phyloP scores from a whole-genome alignment of 495 filamentous ascomycete species.

The Penicillium ochrochloron region DNA sequence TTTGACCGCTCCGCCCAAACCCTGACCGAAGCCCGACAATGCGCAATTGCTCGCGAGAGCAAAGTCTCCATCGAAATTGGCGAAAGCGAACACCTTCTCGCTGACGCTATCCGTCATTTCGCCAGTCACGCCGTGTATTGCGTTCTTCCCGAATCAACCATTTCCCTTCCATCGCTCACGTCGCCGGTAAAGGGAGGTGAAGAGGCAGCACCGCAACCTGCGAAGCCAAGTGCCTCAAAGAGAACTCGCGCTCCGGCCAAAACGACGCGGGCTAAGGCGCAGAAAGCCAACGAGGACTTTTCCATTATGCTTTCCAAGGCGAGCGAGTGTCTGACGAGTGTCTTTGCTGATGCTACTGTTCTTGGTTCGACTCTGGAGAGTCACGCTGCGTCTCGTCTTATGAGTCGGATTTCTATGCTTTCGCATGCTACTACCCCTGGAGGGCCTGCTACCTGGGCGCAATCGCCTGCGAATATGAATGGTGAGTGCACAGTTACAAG shows the following conservation, averaged over 20 bases:
- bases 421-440: conserved; percentile 47
- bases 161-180: conserved; percentile 73
- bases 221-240: conserved; percentile 33
- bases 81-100: conserved; percentile 54
- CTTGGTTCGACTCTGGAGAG: conserved; percentile 53
- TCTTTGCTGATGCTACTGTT: conserved; percentile 44
- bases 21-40: conserved; percentile 41
- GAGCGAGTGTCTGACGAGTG: conserved; percentile 41
- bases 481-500: conserved; percentile 28
- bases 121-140: conserved; percentile 82
- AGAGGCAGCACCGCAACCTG: conserved; percentile 20
- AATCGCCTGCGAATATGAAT: conserved; percentile 51
- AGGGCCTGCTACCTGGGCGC: conserved; percentile 33
- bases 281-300: conserved; percentile 46
- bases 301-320: conserved; percentile 48
- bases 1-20: conserved; percentile 44
- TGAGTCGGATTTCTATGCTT: conserved; percentile 54
- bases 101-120: conserved; percentile 68
- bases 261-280: conserved; percentile 36
- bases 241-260: conserved; percentile 36
- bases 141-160: conserved; percentile 87
- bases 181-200: conserved; percentile 32
- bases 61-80: conserved; percentile 49
- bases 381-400: conserved; percentile 48
- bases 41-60: conserved; percentile 41